Evolutionary conservation across 2,329 filamentous ascomycete genomes (phyloP), one percentile per base, ranked within the genome.

Genomic region (Lachnellula subtilissima): DNA sequence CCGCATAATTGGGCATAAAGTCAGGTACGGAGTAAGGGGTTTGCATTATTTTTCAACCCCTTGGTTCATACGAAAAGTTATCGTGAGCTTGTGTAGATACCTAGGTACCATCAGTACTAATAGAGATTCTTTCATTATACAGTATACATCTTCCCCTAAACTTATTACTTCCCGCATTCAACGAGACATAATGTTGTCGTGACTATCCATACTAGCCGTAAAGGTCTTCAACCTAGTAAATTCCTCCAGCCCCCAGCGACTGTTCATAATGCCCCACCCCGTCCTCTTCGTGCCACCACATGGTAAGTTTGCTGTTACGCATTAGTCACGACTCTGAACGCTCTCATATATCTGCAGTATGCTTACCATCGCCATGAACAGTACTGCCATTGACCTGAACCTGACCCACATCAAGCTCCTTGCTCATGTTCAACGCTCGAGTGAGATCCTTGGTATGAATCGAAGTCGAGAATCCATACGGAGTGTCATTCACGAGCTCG

Each of bases 181-280:
- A 40, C 17, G 39, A 15, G 39, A 15, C 5, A 19, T 19, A 15
- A 40, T 19, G 39, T 40, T 40, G 9, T 40, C 15, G 17, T 19
- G 39, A 15, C 8, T n/a, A 11, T 11, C 12, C 39, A 40, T 40
- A 40, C 17, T 15, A 40, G 39, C 17, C 17, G 39, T 40, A 19
- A 40, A 40, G 17, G 15, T 40, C 39, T 40, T 40, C 39, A 40
- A 19, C 28, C 4, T 40, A 19, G 39, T 40, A 40, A 17, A 40
- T 40, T 53, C 76, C 3, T 77, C 71, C 48, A 79, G 60, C 1
- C 76, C 76, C 71, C 71, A 73, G 14, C 68, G 65, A 1, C 66
- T 73, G 58, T 77, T 77, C 64, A 77, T 77, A 2, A 75, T 62
- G 4, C 76, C 76, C 66, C 73, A 79, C 0, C 77, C 77, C 54